Evolutionary conservation across 2,329 filamentous ascomycete genomes (phyloP), one percentile per base, ranked within the genome.

Genomic region (Aspergillus piperis): DNA sequence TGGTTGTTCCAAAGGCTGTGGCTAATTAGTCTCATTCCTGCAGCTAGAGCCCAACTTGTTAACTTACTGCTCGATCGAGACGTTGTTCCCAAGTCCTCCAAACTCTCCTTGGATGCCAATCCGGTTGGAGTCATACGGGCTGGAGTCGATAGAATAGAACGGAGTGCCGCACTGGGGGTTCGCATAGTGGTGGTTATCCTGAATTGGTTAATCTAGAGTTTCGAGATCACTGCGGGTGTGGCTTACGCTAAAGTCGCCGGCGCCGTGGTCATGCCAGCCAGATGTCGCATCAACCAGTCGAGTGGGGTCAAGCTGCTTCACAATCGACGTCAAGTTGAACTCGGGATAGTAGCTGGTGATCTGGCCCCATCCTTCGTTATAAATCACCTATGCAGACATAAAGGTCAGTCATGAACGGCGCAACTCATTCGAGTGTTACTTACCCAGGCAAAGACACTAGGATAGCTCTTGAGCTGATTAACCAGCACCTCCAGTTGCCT

Each of bases 331-430:
- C 11, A 91, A 75, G 3, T 71, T 75, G 13, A 82, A 81, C 62
- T 90, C 88, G 0, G 86, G 85, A 64, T 80, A 81, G 0, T 73
- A 71, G 0, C 78, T 66, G 2, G 70, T 78, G 2, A 84, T 74
- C 67, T 90, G 88, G 2, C 86, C 88, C 88, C 88, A 90, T 47
- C 87, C 88, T 71, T 90, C 88, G 68, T 90, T 90, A 73, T 90
- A 90, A 66, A 90, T 86, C 15, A 88, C 77, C 83, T 82, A 58
- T 13, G 13, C n/a, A 15, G 15, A 27, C n/a, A 17, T 17, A 57
- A 6, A 49, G 57, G 52, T 5, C 17, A 54, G 53, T 42, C 27
- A 8, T 55, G 48, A 19, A 38, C 50, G 10, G 13, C 30, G 32
- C 1, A 36, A 5, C 5, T 19, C 4, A 7, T 3, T 5, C n/a